Percentiles rank a stretch among this genome's conserved stretches.
phyloP scores from a whole-genome alignment of 164 flowering plant genomes.

The Sextonia rubra region DNA sequence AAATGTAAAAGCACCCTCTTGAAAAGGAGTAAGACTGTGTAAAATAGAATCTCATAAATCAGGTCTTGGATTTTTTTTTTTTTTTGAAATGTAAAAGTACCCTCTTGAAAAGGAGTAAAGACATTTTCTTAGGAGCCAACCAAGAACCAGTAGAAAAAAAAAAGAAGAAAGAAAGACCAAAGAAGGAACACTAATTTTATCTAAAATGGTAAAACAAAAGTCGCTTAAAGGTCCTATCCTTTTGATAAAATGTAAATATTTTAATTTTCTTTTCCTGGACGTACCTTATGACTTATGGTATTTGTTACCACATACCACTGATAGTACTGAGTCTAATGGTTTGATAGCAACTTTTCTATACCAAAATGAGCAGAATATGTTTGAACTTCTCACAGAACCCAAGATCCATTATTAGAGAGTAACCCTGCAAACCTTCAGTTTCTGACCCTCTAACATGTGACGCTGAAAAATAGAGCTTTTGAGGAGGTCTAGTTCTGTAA shows the following conservation, averaged over 20 bases:
- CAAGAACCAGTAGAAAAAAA: too few species aligned
- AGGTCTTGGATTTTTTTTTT: too few species aligned
- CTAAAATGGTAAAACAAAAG: too few species aligned
- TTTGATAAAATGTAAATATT: neutral
- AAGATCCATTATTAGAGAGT: slow-evolving; percentile 40
- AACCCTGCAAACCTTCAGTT: slow-evolving; percentile 24
- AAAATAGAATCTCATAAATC: too few species aligned
- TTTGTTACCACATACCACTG: neutral
- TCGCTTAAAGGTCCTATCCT: neutral
- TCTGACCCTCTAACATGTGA: slow-evolving; percentile 52
- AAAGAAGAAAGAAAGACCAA: too few species aligned
- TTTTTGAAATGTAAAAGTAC: too few species aligned
- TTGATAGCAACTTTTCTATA: slow-evolving; percentile 30
- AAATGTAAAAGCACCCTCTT: too few species aligned
- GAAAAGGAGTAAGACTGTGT: too few species aligned
- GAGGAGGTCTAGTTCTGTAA: slow-evolving; percentile 23
- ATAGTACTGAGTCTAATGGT: neutral
- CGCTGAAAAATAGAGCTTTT: slow-evolving; percentile 59
- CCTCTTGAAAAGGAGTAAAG: too few species aligned
- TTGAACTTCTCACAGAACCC: slow-evolving; percentile 27
- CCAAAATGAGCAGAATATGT: slow-evolving; percentile 17
- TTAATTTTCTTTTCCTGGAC: too few species aligned
- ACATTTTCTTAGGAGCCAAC: too few species aligned
- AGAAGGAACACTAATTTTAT: too few species aligned
- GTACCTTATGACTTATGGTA: neutral